phyloP scores from a whole-genome alignment of 148 eudicot genomes.

The Talinum fruticosum region DNA sequence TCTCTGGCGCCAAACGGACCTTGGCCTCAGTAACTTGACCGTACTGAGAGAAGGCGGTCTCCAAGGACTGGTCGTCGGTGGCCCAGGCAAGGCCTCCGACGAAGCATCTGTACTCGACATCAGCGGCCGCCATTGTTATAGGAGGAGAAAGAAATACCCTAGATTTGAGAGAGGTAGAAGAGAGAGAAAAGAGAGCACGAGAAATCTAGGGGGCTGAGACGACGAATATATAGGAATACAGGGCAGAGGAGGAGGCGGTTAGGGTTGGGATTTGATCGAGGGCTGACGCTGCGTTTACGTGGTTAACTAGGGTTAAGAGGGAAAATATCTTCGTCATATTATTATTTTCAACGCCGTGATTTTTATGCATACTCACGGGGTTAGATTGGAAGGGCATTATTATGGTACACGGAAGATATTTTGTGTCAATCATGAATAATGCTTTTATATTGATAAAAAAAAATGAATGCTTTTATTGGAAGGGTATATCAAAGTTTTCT shows the following conservation, averaged over 20 bases:
- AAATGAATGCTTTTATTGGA: too few species aligned
- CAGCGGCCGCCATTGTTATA: constrained; percentile 45
- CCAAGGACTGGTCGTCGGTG: constrained; percentile 57
- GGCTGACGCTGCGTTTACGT: background rate
- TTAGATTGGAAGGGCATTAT: too few species aligned
- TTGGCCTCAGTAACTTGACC: constrained; percentile 72
- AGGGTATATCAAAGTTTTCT: too few species aligned
- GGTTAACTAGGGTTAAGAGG: constrained; percentile 4
- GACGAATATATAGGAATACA: constrained; percentile 14
- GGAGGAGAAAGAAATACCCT: background rate
- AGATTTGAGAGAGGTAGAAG: background rate
- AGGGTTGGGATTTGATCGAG: background rate
- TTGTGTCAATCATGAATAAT: too few species aligned
- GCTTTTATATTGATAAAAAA: too few species aligned
- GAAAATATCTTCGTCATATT: background rate
- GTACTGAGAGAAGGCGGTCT: constrained; percentile 55
- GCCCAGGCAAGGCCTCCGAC: constrained; percentile 96
- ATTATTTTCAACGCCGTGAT: background rate
- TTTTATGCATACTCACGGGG: too few species aligned
- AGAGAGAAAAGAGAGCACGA: constrained; percentile 13
- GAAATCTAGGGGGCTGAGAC: background rate
- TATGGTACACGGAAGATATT: too few species aligned
- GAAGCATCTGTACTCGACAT: constrained; percentile 80
- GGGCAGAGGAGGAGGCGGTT: background rate
- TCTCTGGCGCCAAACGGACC: constrained; percentile 52